These are phyloP conservation scores for Sonneratia caseolaris DNA, from an alignment of 345 rosid genomes.

Conservation along the genomic window DNA sequence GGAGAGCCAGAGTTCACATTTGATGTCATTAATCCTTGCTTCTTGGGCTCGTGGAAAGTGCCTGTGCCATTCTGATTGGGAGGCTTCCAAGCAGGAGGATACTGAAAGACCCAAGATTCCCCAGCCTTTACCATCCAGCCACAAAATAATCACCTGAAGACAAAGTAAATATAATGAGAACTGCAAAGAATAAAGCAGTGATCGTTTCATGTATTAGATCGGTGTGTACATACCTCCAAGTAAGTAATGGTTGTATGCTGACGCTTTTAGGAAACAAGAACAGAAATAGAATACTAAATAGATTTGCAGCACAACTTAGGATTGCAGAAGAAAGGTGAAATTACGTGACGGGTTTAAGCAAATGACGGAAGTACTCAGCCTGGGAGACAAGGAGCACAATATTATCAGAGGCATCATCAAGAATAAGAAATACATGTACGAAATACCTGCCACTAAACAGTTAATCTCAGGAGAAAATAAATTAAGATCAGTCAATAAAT, in stretches of 20 bases:
- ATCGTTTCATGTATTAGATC: not conserved
- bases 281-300: slow-evolving; percentile 22
- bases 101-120: slow-evolving; percentile 1
- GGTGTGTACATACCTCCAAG: not conserved
- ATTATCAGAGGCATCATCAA: not conserved
- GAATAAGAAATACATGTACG: not conserved
- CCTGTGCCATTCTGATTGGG: not conserved
- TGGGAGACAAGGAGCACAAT: slow-evolving; percentile 41
- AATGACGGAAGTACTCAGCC: slow-evolving; percentile 90
- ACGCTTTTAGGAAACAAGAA: slow-evolving; percentile 14
- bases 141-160: not conserved
- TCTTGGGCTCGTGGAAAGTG: not conserved
- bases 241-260: not conserved
- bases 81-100: slow-evolving; percentile 1
- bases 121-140: slow-evolving; percentile 5
- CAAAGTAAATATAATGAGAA: not conserved
- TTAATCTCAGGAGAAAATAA: not conserved
- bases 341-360: slow-evolving; percentile 91
- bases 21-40: slow-evolving; percentile 4
- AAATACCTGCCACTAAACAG: not conserved
- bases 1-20: slow-evolving; percentile 3
- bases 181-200: not conserved
- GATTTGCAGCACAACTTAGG: slow-evolving; percentile 37
- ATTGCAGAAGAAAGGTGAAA: slow-evolving; percentile 13
- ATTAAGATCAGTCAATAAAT: not conserved